Conservation (phyloP, 2,329 filamentous ascomycete species). For the Magnaporthiopsis poae region DNA sequence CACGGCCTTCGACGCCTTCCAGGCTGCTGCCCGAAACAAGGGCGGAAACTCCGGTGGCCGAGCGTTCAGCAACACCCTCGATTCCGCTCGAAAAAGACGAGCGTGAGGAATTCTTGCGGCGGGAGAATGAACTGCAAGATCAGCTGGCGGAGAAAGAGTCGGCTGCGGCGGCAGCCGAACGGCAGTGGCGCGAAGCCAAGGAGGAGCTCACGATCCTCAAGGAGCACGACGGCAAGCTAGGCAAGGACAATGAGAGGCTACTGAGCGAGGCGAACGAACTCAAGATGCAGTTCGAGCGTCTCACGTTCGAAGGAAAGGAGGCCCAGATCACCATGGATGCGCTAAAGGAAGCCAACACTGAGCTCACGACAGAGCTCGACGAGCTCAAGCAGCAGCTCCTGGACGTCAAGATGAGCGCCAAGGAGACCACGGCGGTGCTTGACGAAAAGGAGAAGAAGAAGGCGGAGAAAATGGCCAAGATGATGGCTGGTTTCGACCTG, state of each 20-base stretch:
- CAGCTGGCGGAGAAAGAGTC: constrained; percentile 89
- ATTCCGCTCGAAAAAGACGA: constrained; percentile 90
- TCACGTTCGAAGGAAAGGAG: constrained; percentile 93
- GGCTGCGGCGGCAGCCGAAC: constrained; percentile 67
- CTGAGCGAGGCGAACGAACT: constrained; percentile 80
- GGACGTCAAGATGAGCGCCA: constrained; percentile 91
- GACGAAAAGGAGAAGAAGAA: constrained; percentile 99
- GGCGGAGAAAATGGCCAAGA: constrained; percentile 98
- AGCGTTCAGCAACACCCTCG: constrained; percentile 78
- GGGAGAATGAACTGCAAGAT: constrained; percentile 95
- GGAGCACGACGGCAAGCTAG: constrained; percentile 71
- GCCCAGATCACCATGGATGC: constrained; percentile 96
- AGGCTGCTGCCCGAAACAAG: constrained; percentile 46
- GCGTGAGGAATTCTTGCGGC: constrained; percentile 84
- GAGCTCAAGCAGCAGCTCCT: constrained; percentile 93
- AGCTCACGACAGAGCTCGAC: constrained; percentile 84
- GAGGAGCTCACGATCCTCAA: constrained; percentile 79
- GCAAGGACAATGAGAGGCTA: constrained; percentile 83
- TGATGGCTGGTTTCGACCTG: constrained; percentile 98
- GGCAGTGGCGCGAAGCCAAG: constrained; percentile 69
- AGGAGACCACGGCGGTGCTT: constrained; percentile 77
- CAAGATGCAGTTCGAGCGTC: constrained; percentile 91
- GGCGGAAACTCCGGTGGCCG: constrained; percentile 57
- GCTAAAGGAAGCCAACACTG: constrained; percentile 87
- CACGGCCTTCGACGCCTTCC: constrained; percentile 44